phyloP scores from a whole-genome alignment of 441 rosid species.

The Isatis lusitanica region DNA sequence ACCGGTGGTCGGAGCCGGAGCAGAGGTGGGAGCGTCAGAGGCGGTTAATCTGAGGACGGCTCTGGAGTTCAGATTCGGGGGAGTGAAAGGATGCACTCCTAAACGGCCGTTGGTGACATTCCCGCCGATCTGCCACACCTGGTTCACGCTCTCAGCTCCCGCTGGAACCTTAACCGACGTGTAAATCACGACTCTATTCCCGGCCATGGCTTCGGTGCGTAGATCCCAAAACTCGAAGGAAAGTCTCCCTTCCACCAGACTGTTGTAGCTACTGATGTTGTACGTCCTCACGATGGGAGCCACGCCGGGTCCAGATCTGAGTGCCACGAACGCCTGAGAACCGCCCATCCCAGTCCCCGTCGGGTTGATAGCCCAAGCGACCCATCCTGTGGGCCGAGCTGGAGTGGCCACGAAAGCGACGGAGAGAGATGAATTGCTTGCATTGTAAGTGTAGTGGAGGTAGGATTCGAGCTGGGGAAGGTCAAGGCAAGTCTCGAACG shows the following conservation, averaged over 20 bases:
- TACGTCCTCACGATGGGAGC: slow-evolving; percentile 43
- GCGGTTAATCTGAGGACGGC: slow-evolving; percentile 33
- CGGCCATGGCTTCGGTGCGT: slow-evolving; percentile 33
- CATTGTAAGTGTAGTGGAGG: slow-evolving; percentile 73
- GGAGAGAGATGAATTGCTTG: slow-evolving; percentile 70
- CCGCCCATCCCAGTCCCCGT: slow-evolving; percentile 56
- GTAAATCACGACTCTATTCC: slow-evolving; percentile 37
- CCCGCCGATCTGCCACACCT: slow-evolving; percentile 82
- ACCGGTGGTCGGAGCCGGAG: not conserved
- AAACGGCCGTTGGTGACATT: slow-evolving; percentile 42
- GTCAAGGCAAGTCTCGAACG: slow-evolving; percentile 47
- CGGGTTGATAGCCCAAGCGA: slow-evolving; percentile 81
- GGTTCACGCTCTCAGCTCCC: slow-evolving; percentile 48
- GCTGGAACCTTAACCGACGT: slow-evolving; percentile 58
- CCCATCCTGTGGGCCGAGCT: slow-evolving; percentile 54
- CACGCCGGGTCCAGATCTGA: slow-evolving; percentile 36
- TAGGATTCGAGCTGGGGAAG: slow-evolving; percentile 51
- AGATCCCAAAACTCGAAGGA: slow-evolving; percentile 55
- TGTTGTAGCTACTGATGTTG: slow-evolving; percentile 39
- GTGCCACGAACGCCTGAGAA: slow-evolving; percentile 67
- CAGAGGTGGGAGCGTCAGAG: not conserved
- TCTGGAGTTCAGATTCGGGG: slow-evolving; percentile 34
- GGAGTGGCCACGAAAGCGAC: slow-evolving; percentile 72
- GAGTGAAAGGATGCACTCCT: slow-evolving; percentile 34
- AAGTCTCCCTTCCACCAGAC: slow-evolving; percentile 37